phyloP scores from a whole-genome alignment of 116 monocot species.

The Iris pallida region DNA sequence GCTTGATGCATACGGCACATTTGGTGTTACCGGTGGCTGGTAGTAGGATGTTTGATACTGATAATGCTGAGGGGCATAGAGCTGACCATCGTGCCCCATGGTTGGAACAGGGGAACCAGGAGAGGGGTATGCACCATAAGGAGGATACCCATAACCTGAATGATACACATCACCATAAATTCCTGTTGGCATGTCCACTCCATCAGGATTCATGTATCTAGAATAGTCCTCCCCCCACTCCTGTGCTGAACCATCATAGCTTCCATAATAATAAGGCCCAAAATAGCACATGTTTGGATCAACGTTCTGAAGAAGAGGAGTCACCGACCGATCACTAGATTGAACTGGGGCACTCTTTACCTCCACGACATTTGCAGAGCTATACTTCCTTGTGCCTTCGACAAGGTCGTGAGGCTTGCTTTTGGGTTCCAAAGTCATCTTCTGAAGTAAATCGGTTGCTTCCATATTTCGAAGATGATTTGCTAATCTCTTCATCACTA shows the following conservation, averaged over 20 bases:
- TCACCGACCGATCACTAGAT: slow-evolving; percentile 38
- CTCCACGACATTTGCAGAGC: slow-evolving; percentile 16
- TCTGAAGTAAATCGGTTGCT: slow-evolving; percentile 62
- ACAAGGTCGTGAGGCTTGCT: slow-evolving; percentile 42
- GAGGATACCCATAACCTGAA: slow-evolving; percentile 22
- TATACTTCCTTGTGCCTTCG: slow-evolving; percentile 51
- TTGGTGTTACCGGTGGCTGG: slow-evolving; percentile 15
- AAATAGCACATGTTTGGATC: slow-evolving; percentile 59
- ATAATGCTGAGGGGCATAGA: slow-evolving; percentile 27
- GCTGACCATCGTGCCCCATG: slow-evolving; percentile 26
- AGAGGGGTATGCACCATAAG: slow-evolving; percentile 33
- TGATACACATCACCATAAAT: slow-evolving; percentile 64
- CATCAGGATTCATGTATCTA: slow-evolving; percentile 20
- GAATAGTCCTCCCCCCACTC: slow-evolving; percentile 24
- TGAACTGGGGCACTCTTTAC: slow-evolving; percentile 19
- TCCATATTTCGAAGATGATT: no score
- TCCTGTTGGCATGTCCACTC: slow-evolving; percentile 33
- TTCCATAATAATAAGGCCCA: slow-evolving; percentile 50
- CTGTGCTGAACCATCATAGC: slow-evolving; percentile 24
- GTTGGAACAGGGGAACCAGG: slow-evolving; percentile 33
- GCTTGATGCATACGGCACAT: slow-evolving; percentile 9
- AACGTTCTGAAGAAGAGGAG: slow-evolving; percentile 49
- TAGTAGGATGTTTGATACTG: slow-evolving; percentile 24
- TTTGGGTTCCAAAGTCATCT: slow-evolving; percentile 61
- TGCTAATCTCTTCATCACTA: no score